Evolutionary conservation across 495 filamentous ascomycete genomes (phyloP), one percentile per base, ranked within the genome.

Genomic region (Penicillium bovifimosum): DNA sequence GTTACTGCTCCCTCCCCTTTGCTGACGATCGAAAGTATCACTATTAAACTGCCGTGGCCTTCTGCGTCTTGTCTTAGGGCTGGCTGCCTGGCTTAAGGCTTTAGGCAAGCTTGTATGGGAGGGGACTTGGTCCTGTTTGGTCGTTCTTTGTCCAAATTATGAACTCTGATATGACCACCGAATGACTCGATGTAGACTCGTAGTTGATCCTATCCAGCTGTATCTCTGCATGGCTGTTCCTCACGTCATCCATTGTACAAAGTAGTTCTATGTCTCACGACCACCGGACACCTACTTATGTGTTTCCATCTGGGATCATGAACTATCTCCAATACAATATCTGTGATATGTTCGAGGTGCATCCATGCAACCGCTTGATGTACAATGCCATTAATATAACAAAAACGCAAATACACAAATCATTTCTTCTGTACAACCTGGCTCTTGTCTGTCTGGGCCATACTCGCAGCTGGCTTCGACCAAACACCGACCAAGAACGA

Each of bases 1-100:
- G 48, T 67, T 63, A 24, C 20, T 63, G 50, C 52, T 56, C 52
- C 47, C 40, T 58, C 28, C 47, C 40, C 53, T 60, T 65, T 53
- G 55, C 54, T 61, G 64, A 55, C 64, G 62, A 61, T 53, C 40
- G 60, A 61, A 55, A 59, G 60, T 64, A 61, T 54, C 39, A 46
- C 33, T 33, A 38, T 40, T 24, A 66, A 60, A 53, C 52, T 41
- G 46, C 47, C 56, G 49, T 43, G 34, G 29, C 29, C 46, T 61
- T 56, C 58, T 61, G 53, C 44, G 27, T 27, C 41, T 43, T 43
- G 26, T 27, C 41, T 8, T 9, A 17, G 41, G 41, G 41, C 27
- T 43, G 27, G n/a, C 41, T 43, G 27, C 7, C 41, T 9, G 20
- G 41, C 43, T 34, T 28, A 10, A 18, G 18, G 46, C 26, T 39